Conservation (phyloP, 345 rosid genomes). For the Isatis tinctoria region DNA sequence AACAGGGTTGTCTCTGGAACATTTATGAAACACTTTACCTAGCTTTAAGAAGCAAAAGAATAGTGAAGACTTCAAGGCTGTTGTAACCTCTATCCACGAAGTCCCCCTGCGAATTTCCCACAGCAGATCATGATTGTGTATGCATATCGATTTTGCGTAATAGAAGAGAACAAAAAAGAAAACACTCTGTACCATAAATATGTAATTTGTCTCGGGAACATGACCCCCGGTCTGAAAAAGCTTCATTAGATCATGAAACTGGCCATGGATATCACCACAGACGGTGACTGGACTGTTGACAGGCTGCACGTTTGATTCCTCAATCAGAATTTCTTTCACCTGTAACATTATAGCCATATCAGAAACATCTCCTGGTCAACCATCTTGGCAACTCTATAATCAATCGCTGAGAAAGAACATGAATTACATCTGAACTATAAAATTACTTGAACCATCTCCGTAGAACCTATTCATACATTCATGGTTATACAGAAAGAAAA, state of each 20-base stretch:
- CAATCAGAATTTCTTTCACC: slow-evolving; percentile 94
- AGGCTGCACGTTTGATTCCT: slow-evolving; percentile 98
- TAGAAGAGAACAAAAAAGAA: not conserved
- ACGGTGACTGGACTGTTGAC: slow-evolving; percentile 99
- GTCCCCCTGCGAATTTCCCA: slow-evolving; percentile 59
- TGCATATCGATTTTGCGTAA: not conserved
- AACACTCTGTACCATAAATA: slow-evolving; percentile 66
- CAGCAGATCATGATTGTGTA: not conserved
- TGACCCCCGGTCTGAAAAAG: slow-evolving; percentile 98
- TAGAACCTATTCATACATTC: not conserved
- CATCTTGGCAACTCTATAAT: not conserved
- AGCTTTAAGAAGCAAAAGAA: slow-evolving; percentile 93
- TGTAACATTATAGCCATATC: slow-evolving; percentile 25
- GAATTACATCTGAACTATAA: not conserved
- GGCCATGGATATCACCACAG: slow-evolving; percentile 98
- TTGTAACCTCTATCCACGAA: slow-evolving; percentile 95
- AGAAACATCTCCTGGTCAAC: not conserved
- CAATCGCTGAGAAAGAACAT: not conserved
- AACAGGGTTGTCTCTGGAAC: not conserved
- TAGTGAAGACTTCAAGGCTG: slow-evolving; percentile 91
- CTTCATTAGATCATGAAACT: slow-evolving; percentile 98
- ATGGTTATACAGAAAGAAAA: not conserved
- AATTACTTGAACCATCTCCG: not conserved
- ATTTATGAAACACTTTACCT: slow-evolving; percentile 40
- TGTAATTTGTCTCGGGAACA: slow-evolving; percentile 97